Evolutionary conservation across 108 stramenopile genomes (phyloP), one percentile per base, ranked within the genome.

Genomic region (Nitzschia putrida): DNA sequence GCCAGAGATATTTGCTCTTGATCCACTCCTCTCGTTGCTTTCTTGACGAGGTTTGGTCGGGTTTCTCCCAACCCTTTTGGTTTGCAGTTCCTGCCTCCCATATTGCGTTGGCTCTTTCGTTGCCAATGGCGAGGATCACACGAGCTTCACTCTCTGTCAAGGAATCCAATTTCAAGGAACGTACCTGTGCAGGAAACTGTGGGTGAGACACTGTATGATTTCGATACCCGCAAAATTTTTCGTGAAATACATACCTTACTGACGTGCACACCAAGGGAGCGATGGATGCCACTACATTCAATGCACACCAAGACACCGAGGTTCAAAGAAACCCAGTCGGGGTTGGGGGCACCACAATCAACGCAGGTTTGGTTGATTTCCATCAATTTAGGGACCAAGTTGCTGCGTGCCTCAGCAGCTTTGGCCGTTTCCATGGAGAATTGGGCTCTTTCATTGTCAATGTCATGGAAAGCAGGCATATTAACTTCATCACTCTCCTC

Each of bases 201-300:
- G 14, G 55, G 25, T 34, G 29, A 34, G 29, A 4, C 4, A 34
- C 1, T 1, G 4, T 34, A 34, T 34, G 29, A 4, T 34, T 34
- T 4, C 29, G 4, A 1, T 7, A 2, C 16, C 14, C 20, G 20
- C 5, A 7, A 14, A 25, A 57, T 3, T 23, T 16, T 47, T 0
- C 0, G 24, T 42, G 24, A 3, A 40, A 42, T 53, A 60, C 93
- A 80, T 58, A 98, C 97, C 78, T 97, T 96, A 76, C 92, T 94
- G 38, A 99, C 91, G 79, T 98, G 97, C 23, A 97, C 97, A 38
- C 99, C 99, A 12, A 99, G 82, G 61, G 88, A 92, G 53, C 99
- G 87, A 65, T 99, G 99, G 3, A 99, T 92, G n/a, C 96, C 99
- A 63, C 92, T 89, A 78, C 99, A 99, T 61, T 95, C 90, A 64